These are phyloP conservation scores for Penicillium rolfsii DNA, from an alignment of 2,329 filamentous ascomycete genomes.

Conservation along the genomic window DNA sequence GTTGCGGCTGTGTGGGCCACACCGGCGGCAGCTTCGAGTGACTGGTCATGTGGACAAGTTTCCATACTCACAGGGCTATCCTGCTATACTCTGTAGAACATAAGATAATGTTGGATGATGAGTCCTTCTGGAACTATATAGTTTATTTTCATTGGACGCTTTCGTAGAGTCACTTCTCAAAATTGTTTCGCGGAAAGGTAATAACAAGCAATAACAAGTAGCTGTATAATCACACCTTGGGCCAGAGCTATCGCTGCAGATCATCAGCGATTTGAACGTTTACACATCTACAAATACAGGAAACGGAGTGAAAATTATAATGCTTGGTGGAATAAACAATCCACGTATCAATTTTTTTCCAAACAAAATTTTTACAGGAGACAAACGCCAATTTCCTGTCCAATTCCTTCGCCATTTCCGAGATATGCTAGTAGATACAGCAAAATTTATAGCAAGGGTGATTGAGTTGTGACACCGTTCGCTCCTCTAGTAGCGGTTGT, in stretches of 20 bases:
- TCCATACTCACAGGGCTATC: background rate
- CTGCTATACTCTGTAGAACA: background rate
- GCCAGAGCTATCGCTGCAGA: background rate
- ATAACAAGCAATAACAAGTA: no score
- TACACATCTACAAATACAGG: background rate
- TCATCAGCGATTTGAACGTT: background rate
- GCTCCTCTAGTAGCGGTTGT: constrained; percentile 41
- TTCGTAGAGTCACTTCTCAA: background rate
- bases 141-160: background rate
- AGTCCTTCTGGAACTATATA: background rate
- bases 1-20: constrained; percentile 9
- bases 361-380: constrained; percentile 10
- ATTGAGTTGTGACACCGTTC: background rate
- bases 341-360: constrained; percentile 7
- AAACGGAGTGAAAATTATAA: background rate
- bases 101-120: background rate
- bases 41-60: background rate
- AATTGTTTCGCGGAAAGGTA: background rate
- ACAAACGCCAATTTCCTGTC: constrained; percentile 15
- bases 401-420: constrained; percentile 2
- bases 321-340: background rate
- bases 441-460: constrained; percentile 3
- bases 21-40: background rate
- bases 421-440: constrained; percentile 6
- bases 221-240: background rate